Evolutionary conservation across 805 yeast species (phyloP), one percentile per base, ranked within the genome.

Genomic region (Saturnispora gosingensis): DNA sequence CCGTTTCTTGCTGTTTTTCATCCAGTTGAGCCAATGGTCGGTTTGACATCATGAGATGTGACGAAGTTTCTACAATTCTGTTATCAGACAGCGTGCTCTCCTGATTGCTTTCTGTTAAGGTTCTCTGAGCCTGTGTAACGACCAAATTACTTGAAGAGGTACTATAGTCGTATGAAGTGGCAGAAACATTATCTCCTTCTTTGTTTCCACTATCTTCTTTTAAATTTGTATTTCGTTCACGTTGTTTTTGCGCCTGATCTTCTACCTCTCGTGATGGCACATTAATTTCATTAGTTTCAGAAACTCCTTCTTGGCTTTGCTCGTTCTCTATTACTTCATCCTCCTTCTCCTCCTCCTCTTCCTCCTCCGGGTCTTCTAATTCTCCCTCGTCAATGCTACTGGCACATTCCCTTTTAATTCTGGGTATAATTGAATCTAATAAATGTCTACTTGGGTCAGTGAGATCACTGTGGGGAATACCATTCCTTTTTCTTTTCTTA

Each of bases 381-480:
- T 40, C 44, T 15, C 13, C 30, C 5, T 40, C 16, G 15, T 40
- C 42, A 16, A 34, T 36, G 8, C 16, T 34, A 38, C 24, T 18
- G 8, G 27, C 20, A 32, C 27, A 11, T n/a, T 46, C 49, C 25
- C 27, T 25, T 18, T 46, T 46, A 11, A 46, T 46, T 2, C 39
- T 39, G 3, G 49, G 49, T 46, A 46, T 25, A 25, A 46, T 46
- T 7, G 32, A 27, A 5, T n/a, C 36, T 16, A 46, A 7, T 24
- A 46, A 22, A 25, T 28, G 20, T 13, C 44, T 38, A 18, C 49
- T 46, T 5, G 49, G 49, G 24, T 46, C 49, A 11, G 34, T 22
- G 11, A 36, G 36, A 13, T 36, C 43, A 27, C 24, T 9, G 10
- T 20, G 24, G 10, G 43, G 49, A 16, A 22, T 38, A 15, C 16